Conservation (phyloP, 2,329 filamentous ascomycete genomes). For the Cordyceps militaris region DNA sequence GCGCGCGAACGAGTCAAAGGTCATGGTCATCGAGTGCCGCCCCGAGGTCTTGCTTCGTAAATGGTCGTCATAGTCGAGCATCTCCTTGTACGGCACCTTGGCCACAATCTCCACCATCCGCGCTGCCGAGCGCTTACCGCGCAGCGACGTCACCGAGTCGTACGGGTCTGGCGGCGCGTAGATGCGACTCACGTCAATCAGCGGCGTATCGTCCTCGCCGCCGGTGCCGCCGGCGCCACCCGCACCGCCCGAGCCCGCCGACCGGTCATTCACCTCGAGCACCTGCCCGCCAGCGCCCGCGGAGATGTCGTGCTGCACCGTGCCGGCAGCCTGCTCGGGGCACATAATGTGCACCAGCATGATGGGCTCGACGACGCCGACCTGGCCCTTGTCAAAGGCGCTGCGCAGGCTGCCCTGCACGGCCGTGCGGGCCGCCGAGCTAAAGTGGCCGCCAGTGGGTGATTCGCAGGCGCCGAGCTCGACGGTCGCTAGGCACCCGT, state of each 20-base stretch:
- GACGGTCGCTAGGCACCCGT: constrained; percentile 65
- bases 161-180: constrained; percentile 88
- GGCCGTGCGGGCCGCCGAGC: constrained; percentile 54
- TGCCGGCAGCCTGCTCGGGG: constrained; percentile 72
- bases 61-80: constrained; percentile 90
- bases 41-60: constrained; percentile 83
- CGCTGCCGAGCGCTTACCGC: constrained; percentile 41
- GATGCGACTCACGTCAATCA: constrained; percentile 65
- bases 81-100: constrained; percentile 87
- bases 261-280: constrained; percentile 58
- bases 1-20: constrained; percentile 49
- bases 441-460: constrained; percentile 60
- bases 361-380: constrained; percentile 81
- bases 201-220: constrained; percentile 21
- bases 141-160: constrained; percentile 51
- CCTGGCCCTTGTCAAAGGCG: constrained; percentile 44
- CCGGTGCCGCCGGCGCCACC: constrained; percentile 18
- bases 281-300: constrained; percentile 66
- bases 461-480: constrained; percentile 53
- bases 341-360: constrained; percentile 86
- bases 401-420: constrained; percentile 63
- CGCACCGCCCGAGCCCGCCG: constrained; percentile 25
- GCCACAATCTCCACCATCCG: constrained; percentile 64
- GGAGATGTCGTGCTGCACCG: constrained; percentile 75
- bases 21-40: constrained; percentile 55